phyloP scores from a whole-genome alignment of 176 grass and related monocot genomes.

The Rhynchospora pubera region DNA sequence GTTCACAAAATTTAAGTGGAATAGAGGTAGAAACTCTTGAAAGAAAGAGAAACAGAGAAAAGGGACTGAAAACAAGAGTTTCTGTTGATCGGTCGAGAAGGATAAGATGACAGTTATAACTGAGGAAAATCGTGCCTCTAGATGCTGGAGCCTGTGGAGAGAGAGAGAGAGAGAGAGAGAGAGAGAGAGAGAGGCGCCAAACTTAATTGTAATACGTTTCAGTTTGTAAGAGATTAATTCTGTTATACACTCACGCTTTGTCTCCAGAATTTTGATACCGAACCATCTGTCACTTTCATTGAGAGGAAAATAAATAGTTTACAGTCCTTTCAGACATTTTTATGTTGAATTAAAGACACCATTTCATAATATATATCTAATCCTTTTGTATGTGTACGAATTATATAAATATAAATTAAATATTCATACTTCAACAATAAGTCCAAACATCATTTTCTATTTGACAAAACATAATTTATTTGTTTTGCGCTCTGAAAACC shows the following conservation, averaged over 20 bases:
- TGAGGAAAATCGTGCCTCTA: not conserved
- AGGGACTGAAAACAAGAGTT: not conserved
- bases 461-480: too few relatives aligned
- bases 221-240: not conserved
- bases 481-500: too few relatives aligned
- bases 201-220: not conserved
- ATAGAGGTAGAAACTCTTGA: not conserved
- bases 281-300: not conserved
- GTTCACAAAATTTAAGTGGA: not conserved
- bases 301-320: too few relatives aligned
- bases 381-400: too few relatives aligned
- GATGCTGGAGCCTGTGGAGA: too few relatives aligned
- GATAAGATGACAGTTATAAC: slow-evolving; percentile 1
- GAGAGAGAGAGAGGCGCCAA: not conserved
- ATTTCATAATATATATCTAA: too few relatives aligned
- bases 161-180: not conserved
- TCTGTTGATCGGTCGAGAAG: not conserved
- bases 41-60: not conserved
- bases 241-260: not conserved
- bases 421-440: too few relatives aligned
- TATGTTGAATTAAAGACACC: too few relatives aligned
- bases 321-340: too few relatives aligned
- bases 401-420: too few relatives aligned
- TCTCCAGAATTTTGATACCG: not conserved
- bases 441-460: too few relatives aligned